These are phyloP conservation scores for Discostella stelligeroides DNA, from an alignment of 108 stramenopile genomes.

Conservation along the genomic window DNA sequence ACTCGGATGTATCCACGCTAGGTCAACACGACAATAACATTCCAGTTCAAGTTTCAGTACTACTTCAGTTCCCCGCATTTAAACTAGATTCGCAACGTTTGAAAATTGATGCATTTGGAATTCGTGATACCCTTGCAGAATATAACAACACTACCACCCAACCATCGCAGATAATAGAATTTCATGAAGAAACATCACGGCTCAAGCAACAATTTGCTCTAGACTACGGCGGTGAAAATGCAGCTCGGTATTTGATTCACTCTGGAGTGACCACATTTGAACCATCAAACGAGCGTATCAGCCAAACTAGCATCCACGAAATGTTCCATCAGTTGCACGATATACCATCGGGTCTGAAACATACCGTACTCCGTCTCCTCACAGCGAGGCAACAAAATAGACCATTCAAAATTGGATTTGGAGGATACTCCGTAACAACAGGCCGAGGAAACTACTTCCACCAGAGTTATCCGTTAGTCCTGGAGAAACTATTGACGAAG, in stretches of 20 bases:
- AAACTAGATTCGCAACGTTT: not conserved
- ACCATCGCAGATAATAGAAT: conserved; percentile 17
- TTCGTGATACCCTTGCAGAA: not conserved
- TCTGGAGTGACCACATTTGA: conserved; percentile 55
- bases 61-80: not conserved
- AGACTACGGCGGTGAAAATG: conserved; percentile 67
- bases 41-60: not conserved
- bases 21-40: not conserved
- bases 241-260: conserved; percentile 59
- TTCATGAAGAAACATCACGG: conserved; percentile 41
- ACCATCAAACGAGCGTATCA: not conserved
- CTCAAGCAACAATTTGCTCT: conserved; percentile 51
- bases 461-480: conserved; percentile 73
- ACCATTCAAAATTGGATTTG: conserved; percentile 67
- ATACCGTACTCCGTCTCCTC: conserved; percentile 60
- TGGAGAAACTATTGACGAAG: conserved; percentile 49
- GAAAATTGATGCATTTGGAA: not conserved
- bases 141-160: not conserved
- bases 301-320: not conserved
- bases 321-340: not conserved
- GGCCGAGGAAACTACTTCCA: conserved; percentile 68
- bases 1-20: too few species aligned
- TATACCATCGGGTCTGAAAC: conserved; percentile 38
- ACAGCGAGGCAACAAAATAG: conserved; percentile 44
- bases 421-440: conserved; percentile 73